Evolutionary conservation across 73 alveolate genomes (phyloP).

Genomic region (Stentor roeselii): DNA sequence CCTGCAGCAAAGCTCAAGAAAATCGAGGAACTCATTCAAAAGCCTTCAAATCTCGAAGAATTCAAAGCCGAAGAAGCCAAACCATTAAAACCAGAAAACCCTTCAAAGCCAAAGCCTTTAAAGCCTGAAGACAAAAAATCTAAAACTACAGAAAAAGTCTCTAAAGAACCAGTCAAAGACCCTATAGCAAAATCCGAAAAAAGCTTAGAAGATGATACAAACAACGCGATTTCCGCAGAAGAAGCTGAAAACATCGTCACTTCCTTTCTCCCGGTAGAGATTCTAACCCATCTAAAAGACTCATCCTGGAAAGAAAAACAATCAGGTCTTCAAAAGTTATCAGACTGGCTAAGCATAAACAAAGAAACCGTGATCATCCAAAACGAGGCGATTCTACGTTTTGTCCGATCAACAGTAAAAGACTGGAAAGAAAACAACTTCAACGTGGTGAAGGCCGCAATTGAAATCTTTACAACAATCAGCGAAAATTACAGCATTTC

Average conservation of each 20-base stretch:
- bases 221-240: slow-evolving; percentile 33
- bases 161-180: background rate
- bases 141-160: background rate
- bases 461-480: slow-evolving; percentile 34
- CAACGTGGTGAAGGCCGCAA: slow-evolving; percentile 76
- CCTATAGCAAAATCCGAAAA: background rate
- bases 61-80: too few species aligned
- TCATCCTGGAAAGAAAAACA: slow-evolving; percentile 25
- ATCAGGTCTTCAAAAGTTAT: background rate
- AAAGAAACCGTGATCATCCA: background rate
- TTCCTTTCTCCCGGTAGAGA: background rate
- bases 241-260: slow-evolving; percentile 16
- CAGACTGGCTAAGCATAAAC: slow-evolving; percentile 10
- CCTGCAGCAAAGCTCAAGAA: slow-evolving; percentile 24
- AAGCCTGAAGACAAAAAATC: slow-evolving; percentile 39
- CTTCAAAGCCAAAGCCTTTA: too few species aligned
- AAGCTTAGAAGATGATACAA: background rate
- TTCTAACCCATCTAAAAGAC: background rate
- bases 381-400: slow-evolving; percentile 22
- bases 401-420: slow-evolving; percentile 53
- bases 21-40: too few species aligned
- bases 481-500: slow-evolving; percentile 39
- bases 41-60: too few species aligned
- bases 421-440: slow-evolving; percentile 88
- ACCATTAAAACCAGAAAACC: too few species aligned